Evolutionary conservation across 441 rosid genomes (phyloP), one percentile per base, ranked within the genome.

Genomic region (Bruguiera hainesii): DNA sequence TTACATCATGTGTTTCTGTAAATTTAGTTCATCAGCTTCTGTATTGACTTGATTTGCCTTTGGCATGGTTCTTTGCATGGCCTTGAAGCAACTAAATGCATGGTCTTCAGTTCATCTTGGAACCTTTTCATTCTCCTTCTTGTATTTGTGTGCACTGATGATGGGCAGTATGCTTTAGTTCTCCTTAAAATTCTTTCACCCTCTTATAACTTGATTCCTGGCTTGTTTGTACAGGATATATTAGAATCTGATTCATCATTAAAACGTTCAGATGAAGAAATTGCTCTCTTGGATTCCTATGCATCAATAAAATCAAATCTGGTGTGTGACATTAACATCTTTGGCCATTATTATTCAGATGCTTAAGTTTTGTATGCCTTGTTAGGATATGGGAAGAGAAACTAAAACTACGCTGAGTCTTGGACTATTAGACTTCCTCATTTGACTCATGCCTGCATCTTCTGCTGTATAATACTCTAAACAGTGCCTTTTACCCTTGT

Each of bases 281-380:
- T 87, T 71, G 84, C 86, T 65, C 78, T 82, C 39, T 61, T 91
- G 74, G 86, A 89, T 79, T 84, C 96, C 42, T 82, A 80, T 77
- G 84, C 98, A 13, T 83, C 81, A 9, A 83, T 94, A 69, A 84
- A 76, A 78, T 88, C 99, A 73, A 88, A 83, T 80, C 82, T 88
- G 73, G 99, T 94, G 78, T 78, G 97, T 78, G 50, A 53, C 70
- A 61, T 76, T 5, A 66, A 42, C 18, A 7, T 56, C 4, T 51
- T 26, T 8, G 20, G 15, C 48, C 21, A 55, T 55, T 20, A 31
- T 59, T 51, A 37, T 53, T 15, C 15, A 37, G 46, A 29, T 53
- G 61, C 25, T 59, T 60, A 29, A 59, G 15, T 53, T 53, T 25
- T 25, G 13, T 21, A 21, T 53, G 26, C 26, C 13, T 26, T 53